Conservation (phyloP, 2,329 filamentous ascomycete species). For the Aspergillus thermomutatus region DNA sequence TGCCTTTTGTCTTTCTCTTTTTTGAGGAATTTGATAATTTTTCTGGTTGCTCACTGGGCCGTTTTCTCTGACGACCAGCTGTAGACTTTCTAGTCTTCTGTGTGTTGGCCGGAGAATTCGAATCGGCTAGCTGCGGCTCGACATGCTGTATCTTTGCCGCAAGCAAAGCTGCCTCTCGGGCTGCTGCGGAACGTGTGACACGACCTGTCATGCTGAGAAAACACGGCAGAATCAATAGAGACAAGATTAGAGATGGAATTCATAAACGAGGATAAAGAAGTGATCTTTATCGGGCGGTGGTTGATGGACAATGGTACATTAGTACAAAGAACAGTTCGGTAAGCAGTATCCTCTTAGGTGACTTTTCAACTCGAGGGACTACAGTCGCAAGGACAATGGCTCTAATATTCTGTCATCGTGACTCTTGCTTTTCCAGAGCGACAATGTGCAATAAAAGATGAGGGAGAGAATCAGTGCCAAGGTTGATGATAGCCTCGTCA, state of each 20-base stretch:
- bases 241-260: not conserved
- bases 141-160: conserved; percentile 8
- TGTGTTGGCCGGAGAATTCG: not conserved
- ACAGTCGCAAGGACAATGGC: not conserved
- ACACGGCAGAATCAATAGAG: not conserved
- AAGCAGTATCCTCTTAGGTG: not conserved
- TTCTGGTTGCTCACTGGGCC: conserved; percentile 21
- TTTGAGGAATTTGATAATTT: conserved; percentile 25
- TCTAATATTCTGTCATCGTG: not conserved
- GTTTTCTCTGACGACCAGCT: not conserved
- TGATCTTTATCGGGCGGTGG: not conserved
- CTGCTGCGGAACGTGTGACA: conserved; percentile 27
- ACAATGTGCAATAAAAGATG: not conserved
- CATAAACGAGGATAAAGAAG: not conserved
- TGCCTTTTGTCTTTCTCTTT: conserved; percentile 22
- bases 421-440: not conserved
- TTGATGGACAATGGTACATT: not conserved
- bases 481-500: not conserved
- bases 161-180: conserved; percentile 18
- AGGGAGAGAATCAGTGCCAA: not conserved
- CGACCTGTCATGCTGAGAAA: conserved; percentile 17
- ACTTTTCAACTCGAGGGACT: not conserved
- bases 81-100: conserved; percentile 1
- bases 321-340: not conserved
- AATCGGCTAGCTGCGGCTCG: conserved; percentile 40